phyloP scores from a whole-genome alignment of 768 basidiomycete species.

The Boletus barrowsii region DNA sequence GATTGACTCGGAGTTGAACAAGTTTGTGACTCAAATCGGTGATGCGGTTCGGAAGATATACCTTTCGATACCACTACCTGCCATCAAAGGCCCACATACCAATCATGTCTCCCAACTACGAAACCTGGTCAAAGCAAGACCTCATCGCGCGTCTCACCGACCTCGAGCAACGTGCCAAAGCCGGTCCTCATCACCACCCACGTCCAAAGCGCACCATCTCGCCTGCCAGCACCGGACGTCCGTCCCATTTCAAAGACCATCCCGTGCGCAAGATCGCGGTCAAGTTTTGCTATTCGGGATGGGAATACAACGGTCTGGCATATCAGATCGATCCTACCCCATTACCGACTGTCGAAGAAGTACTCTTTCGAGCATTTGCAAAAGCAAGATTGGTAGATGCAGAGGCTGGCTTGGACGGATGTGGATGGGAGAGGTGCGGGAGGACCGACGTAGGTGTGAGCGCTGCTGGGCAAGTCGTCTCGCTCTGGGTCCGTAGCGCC shows the following conservation, averaged over 20 bases:
- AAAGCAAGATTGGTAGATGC: slow-evolving; percentile 76
- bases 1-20: no score
- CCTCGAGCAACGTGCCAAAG: background rate
- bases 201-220: slow-evolving; percentile 12
- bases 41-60: slow-evolving; percentile 29
- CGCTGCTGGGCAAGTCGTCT: slow-evolving; percentile 89
- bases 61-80: slow-evolving; percentile 33
- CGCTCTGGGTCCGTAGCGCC: slow-evolving; percentile 84
- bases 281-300: slow-evolving; percentile 89
- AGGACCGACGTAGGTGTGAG: slow-evolving; percentile 95
- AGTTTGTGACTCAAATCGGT: background rate
- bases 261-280: slow-evolving; percentile 89
- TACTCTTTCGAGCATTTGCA: slow-evolving; percentile 76
- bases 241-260: slow-evolving; percentile 65
- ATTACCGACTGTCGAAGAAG: slow-evolving; percentile 87
- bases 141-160: slow-evolving; percentile 4
- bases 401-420: slow-evolving; percentile 73
- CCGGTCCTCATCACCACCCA: background rate
- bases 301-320: slow-evolving; percentile 89
- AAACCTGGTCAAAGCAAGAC: slow-evolving; percentile 39
- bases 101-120: slow-evolving; percentile 44
- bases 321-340: slow-evolving; percentile 69
- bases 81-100: slow-evolving; percentile 28
- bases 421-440: slow-evolving; percentile 89
- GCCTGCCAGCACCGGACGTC: slow-evolving; percentile 26